Evolutionary conservation across 2,329 filamentous ascomycete species (phyloP).

Genomic region (Fusarium sp.): DNA sequence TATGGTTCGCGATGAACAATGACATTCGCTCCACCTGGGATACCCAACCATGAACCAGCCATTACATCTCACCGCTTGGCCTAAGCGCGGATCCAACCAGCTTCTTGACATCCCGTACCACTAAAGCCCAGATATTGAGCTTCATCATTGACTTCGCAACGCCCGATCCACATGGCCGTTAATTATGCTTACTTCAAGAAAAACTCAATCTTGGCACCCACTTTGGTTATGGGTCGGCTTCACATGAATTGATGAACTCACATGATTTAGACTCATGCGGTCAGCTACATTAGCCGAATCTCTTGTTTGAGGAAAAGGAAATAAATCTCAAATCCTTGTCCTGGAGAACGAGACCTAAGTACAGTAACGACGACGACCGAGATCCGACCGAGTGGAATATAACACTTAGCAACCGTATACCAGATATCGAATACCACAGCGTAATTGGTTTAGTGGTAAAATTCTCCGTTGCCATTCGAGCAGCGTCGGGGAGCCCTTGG

Average conservation of each 20-base stretch:
- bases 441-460: slow-evolving; percentile 25
- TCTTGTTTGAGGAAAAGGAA: neutral
- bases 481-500: slow-evolving; percentile 24
- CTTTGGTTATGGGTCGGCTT: neutral
- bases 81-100: slow-evolving; percentile 13
- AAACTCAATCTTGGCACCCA: neutral
- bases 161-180: neutral
- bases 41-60: slow-evolving; percentile 11
- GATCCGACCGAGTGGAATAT: accelerated
- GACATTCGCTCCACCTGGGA: slow-evolving; percentile 12
- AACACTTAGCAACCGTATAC: accelerated
- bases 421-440: neutral
- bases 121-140: neutral
- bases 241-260: slow-evolving; percentile 2
- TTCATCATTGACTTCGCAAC: slow-evolving; percentile 1
- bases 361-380: neutral
- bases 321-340: slow-evolving; percentile 11
- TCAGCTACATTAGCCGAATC: slow-evolving; percentile 14
- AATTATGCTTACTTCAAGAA: slow-evolving; percentile 4
- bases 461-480: slow-evolving; percentile 14
- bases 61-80: slow-evolving; percentile 25
- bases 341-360: neutral
- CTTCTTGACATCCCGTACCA: neutral
- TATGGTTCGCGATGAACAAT: slow-evolving; percentile 5
- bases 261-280: slow-evolving; percentile 27